phyloP scores from a whole-genome alignment of 225 moss, liverwort and hornwort genomes.

The Asterella californica region DNA sequence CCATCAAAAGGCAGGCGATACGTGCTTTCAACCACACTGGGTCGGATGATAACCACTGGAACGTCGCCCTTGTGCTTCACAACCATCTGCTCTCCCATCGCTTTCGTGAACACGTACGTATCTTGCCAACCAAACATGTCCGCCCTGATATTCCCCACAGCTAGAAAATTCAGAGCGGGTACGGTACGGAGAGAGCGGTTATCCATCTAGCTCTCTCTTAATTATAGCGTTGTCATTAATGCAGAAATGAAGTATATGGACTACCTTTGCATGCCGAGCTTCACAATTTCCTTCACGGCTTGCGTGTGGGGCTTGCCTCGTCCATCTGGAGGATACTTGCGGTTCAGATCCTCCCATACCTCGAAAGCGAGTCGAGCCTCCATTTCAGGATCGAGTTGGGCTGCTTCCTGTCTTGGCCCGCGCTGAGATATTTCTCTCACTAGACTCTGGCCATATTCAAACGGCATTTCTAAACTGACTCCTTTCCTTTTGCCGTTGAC shows the following conservation, averaged over 20 bases:
- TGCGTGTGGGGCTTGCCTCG: neutral
- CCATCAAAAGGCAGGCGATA: constrained; percentile 65
- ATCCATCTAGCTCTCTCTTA: too few species aligned
- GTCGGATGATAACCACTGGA: constrained; percentile 66
- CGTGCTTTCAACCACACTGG: constrained; percentile 84
- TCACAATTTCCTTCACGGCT: neutral
- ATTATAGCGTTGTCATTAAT: too few species aligned
- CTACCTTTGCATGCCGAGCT: constrained; percentile 1
- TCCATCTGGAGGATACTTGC: neutral
- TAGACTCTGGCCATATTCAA: constrained; percentile 65
- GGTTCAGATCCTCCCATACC: neutral
- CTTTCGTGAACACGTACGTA: constrained; percentile 75
- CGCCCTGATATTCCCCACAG: constrained; percentile 42
- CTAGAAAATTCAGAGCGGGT: neutral
- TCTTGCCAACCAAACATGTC: constrained; percentile 82
- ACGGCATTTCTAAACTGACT: constrained; percentile 54
- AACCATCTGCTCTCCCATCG: constrained; percentile 75
- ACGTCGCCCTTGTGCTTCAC: constrained; percentile 44
- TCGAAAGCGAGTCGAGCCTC: neutral
- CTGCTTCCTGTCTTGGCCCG: neutral
- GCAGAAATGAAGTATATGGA: neutral
- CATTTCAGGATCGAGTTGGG: neutral
- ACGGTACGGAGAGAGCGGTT: too few species aligned
- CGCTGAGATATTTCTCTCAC: constrained; percentile 29
- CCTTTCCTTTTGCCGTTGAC: constrained; percentile 75